A percentile compares a stretch with the other conserved stretches of the same genome.
Conservation (phyloP, 2,329 filamentous ascomycete genomes). For the Fonsecaea monophora region DNA sequence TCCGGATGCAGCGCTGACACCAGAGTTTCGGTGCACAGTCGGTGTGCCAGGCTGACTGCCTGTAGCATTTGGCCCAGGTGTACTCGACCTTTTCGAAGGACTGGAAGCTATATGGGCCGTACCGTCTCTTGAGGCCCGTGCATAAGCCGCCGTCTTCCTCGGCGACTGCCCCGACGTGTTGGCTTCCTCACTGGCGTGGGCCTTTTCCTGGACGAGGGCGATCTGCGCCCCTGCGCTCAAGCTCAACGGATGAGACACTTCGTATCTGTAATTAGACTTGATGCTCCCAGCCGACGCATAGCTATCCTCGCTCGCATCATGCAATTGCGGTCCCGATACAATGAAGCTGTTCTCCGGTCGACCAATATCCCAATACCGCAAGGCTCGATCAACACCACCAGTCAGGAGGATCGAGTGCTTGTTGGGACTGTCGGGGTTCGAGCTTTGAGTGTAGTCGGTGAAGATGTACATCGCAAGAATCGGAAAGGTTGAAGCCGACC, state of each 20-base stretch:
- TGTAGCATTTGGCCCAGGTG: constrained; percentile 33
- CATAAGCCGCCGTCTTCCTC: neutral
- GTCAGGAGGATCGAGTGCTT: constrained; percentile 85
- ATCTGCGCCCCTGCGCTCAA: constrained; percentile 60
- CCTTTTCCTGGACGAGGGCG: constrained; percentile 70
- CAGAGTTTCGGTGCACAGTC: neutral
- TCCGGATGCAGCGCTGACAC: neutral
- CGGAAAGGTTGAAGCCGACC: constrained; percentile 10
- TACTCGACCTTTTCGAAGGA: constrained; percentile 40
- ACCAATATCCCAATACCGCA: constrained; percentile 91
- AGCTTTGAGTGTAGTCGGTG: constrained; percentile 62
- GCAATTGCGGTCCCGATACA: constrained; percentile 68
- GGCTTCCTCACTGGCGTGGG: constrained; percentile 52
- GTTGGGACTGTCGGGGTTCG: constrained; percentile 48
- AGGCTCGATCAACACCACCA: constrained; percentile 85
- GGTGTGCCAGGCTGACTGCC: constrained; percentile 23
- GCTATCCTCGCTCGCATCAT: constrained; percentile 68
- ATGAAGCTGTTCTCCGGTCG: constrained; percentile 78
- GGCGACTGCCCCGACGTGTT: constrained; percentile 23
- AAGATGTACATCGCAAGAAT: constrained; percentile 57
- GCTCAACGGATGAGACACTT: constrained; percentile 61
- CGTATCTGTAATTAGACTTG: constrained; percentile 70
- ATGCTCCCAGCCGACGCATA: neutral
- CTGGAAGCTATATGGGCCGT: constrained; percentile 9
- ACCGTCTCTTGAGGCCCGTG: constrained; percentile 16